Conservation (phyloP, 352 stramenopile genomes). For the Phytophthora sojae region DNA sequence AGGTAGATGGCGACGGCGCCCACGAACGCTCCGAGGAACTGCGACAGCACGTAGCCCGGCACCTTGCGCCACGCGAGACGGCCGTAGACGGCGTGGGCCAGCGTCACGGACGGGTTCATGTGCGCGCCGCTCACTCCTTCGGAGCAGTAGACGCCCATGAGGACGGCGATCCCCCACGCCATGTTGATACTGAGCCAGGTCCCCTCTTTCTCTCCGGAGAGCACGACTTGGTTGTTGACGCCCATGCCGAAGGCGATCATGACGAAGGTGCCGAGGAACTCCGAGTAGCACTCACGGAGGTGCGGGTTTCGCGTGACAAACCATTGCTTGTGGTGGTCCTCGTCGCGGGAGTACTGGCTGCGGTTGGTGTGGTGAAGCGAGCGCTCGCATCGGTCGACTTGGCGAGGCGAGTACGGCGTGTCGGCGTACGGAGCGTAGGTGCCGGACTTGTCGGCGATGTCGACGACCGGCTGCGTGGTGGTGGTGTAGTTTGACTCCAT, state of each 20-base stretch:
- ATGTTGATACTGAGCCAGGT: constrained; percentile 72
- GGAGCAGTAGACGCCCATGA: constrained; percentile 66
- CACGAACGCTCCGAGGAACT: constrained; percentile 53
- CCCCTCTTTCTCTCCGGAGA: constrained; percentile 55
- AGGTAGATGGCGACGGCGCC: constrained; percentile 51
- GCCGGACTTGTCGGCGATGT: constrained; percentile 35
- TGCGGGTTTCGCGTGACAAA: constrained; percentile 38
- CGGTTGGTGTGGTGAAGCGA: constrained; percentile 45
- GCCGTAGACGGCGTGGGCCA: constrained; percentile 58
- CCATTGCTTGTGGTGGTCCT: constrained; percentile 30
- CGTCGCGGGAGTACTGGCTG: constrained; percentile 32
- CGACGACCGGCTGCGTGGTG: constrained; percentile 32
- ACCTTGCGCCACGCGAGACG: constrained; percentile 57
- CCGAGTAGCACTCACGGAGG: constrained; percentile 49
- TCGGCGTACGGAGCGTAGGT: constrained; percentile 37
- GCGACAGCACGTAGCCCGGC: constrained; percentile 49
- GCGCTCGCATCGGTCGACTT: constrained; percentile 31
- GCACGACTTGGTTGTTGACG: constrained; percentile 66
- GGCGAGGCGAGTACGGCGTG: constrained; percentile 24
- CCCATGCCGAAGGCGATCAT: constrained; percentile 68
- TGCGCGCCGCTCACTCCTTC: constrained; percentile 64
- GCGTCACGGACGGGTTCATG: constrained; percentile 67
- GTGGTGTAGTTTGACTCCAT: constrained; percentile 32
- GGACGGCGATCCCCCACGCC: constrained; percentile 56
- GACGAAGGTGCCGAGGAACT: constrained; percentile 59